Percentiles rank a stretch among this genome's conserved stretches.
phyloP scores from a whole-genome alignment of 2,329 filamentous ascomycete species.

The Alternaria consortialis region DNA sequence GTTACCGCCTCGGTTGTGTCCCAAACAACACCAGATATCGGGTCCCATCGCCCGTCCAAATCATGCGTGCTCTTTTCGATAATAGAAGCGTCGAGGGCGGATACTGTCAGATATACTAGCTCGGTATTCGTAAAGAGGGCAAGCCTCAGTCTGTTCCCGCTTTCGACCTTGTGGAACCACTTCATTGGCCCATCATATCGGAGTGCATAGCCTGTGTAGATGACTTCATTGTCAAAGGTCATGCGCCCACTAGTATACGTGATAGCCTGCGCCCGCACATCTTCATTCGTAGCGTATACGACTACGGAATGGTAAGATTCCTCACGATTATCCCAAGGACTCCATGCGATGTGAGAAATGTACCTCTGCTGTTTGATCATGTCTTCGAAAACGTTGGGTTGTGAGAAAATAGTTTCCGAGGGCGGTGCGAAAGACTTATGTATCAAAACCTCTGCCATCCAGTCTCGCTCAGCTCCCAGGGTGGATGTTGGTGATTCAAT shows the following conservation, averaged over 20 bases:
- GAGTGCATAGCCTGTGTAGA: slow-evolving; percentile 33
- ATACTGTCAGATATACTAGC: slow-evolving; percentile 39
- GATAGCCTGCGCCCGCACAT: slow-evolving; percentile 39
- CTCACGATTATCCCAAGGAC: slow-evolving; percentile 45
- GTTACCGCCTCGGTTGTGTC: slow-evolving; percentile 29
- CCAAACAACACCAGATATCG: slow-evolving; percentile 49
- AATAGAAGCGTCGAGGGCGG: slow-evolving; percentile 33
- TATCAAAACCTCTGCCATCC: slow-evolving; percentile 41
- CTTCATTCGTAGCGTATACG: slow-evolving; percentile 48
- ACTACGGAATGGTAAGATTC: slow-evolving; percentile 41
- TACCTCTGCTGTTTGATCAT: slow-evolving; percentile 43
- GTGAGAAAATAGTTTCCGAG: slow-evolving; percentile 18
- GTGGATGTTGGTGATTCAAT: slow-evolving; percentile 51
- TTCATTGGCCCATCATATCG: slow-evolving; percentile 40
- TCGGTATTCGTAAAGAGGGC: slow-evolving; percentile 44
- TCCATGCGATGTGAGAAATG: slow-evolving; percentile 51
- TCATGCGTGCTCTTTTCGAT: slow-evolving; percentile 36
- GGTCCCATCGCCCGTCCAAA: slow-evolving; percentile 56
- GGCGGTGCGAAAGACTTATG: slow-evolving; percentile 33
- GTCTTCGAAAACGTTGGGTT: slow-evolving; percentile 42
- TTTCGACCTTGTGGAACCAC: slow-evolving; percentile 34
- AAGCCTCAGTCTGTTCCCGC: slow-evolving; percentile 31
- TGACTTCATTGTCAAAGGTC: slow-evolving; percentile 32
- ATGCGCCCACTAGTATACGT: slow-evolving; percentile 26
- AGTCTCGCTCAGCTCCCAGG: slow-evolving; percentile 31